Evolutionary conservation across 2,329 filamentous ascomycete species (phyloP).

Genomic region (Amylocarpus encephaloides): DNA sequence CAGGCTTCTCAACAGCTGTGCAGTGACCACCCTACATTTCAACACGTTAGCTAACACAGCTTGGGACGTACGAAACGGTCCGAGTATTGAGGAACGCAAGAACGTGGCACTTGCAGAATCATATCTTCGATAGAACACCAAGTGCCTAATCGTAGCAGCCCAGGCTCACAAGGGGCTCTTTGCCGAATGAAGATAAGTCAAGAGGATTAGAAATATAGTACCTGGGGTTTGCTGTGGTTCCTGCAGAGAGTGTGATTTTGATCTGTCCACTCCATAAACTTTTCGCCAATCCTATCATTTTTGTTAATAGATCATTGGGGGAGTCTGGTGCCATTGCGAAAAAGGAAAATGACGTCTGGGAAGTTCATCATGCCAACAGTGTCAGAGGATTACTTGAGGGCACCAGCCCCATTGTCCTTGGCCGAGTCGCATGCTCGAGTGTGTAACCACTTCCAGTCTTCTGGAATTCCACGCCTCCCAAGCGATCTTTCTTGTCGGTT

Average conservation of each 20-base stretch:
- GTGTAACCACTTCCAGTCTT: slow-evolving; percentile 43
- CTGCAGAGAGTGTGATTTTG: slow-evolving; percentile 20
- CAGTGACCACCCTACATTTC: neutral
- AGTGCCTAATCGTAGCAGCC: slow-evolving; percentile 32
- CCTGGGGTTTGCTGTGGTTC: slow-evolving; percentile 15
- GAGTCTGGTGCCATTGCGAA: no score
- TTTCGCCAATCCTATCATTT: slow-evolving; percentile 32
- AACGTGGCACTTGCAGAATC: slow-evolving; percentile 4
- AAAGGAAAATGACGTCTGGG: no score
- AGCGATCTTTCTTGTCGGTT: slow-evolving; percentile 42
- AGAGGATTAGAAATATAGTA: slow-evolving; percentile 35
- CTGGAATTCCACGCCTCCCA: slow-evolving; percentile 35
- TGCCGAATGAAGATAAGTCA: slow-evolving; percentile 41
- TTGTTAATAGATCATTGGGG: neutral
- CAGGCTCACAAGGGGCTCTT: slow-evolving; percentile 36
- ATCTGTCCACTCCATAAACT: slow-evolving; percentile 44
- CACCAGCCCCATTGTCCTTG: slow-evolving; percentile 50
- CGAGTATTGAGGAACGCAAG: no score
- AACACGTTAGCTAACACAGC: neutral
- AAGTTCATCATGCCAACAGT: slow-evolving; percentile 43
- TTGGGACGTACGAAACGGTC: no score
- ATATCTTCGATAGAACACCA: slow-evolving; percentile 35
- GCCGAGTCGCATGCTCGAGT: slow-evolving; percentile 45
- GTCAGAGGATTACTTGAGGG: slow-evolving; percentile 48
- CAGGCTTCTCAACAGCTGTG: neutral